phyloP scores from a whole-genome alignment of 768 basidiomycete genomes.

The Lactarius tabidus region DNA sequence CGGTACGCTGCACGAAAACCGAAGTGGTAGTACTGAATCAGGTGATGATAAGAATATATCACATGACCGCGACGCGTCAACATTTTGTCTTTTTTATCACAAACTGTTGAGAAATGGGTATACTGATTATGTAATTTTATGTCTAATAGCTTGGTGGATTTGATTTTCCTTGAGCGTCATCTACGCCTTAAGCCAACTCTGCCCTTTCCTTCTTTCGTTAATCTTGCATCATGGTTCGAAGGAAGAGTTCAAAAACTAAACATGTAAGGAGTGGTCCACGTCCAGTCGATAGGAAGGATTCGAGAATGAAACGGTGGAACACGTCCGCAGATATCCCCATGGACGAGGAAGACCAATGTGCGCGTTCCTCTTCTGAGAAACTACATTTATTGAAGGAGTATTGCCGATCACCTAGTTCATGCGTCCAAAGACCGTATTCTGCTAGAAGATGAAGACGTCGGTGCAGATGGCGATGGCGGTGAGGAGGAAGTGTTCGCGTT shows the following conservation, averaged over 20 bases:
- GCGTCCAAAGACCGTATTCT: constrained; percentile 70
- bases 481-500: constrained; percentile 83
- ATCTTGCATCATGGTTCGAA: constrained; percentile 16
- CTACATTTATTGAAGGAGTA: neutral
- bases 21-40: constrained; percentile 52
- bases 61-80: neutral
- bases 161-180: neutral
- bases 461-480: constrained; percentile 51
- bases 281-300: constrained; percentile 46
- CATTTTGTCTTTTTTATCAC: neutral
- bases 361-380: constrained; percentile 29
- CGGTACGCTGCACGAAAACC: constrained; percentile 58
- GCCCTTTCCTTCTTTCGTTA: neutral
- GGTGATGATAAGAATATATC: neutral
- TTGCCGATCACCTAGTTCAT: constrained; percentile 50
- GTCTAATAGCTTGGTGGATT: neutral
- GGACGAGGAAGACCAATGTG: constrained; percentile 79
- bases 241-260: constrained; percentile 14
- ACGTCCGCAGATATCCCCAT: constrained; percentile 62
- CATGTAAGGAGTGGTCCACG: constrained; percentile 37
- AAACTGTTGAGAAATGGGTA: neutral
- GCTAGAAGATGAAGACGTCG: constrained; percentile 55
- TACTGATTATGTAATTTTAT: neutral
- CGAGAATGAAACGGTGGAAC: constrained; percentile 63
- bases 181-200: neutral